A percentile compares a stretch with the other conserved stretches of the same genome.
Conservation (phyloP, 331 rosid species). For the Phaseolus coccineus region DNA sequence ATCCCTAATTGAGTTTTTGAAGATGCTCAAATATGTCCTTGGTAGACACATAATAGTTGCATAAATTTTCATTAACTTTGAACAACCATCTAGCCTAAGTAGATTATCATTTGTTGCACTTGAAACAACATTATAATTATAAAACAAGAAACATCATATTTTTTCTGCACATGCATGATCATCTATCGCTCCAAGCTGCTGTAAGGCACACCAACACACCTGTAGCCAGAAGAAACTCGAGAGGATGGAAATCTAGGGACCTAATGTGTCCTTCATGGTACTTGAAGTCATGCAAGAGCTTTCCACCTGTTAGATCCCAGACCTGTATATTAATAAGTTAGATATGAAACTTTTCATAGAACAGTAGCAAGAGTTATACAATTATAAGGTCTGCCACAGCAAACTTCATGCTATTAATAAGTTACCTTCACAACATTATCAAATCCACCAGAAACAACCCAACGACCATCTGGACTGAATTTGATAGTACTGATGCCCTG, state of each 20-base stretch:
- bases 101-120: slow-evolving; percentile 5
- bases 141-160: slow-evolving; percentile 9
- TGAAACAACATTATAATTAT: slow-evolving; percentile 26
- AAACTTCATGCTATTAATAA: slow-evolving; percentile 24
- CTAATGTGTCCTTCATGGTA: slow-evolving; percentile 83
- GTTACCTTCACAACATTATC: slow-evolving; percentile 83
- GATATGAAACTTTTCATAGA: slow-evolving; percentile 23
- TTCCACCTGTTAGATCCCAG: slow-evolving; percentile 96
- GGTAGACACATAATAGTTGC: background rate
- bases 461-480: slow-evolving; percentile 88
- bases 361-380: slow-evolving; percentile 2
- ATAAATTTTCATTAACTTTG: slow-evolving; percentile 13
- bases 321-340: slow-evolving; percentile 53
- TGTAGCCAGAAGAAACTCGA: slow-evolving; percentile 88
- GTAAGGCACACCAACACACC: slow-evolving; percentile 56
- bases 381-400: slow-evolving; percentile 31
- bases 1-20: background rate
- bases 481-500: slow-evolving; percentile 76
- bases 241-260: slow-evolving; percentile 87
- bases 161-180: background rate
- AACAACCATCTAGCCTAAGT: slow-evolving; percentile 16
- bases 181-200: slow-evolving; percentile 9
- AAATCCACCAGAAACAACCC: slow-evolving; percentile 91
- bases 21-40: slow-evolving; percentile 15
- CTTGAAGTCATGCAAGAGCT: slow-evolving; percentile 84